Base-by-base conservation (phyloP, 495 filamentous ascomycete genomes). In the Aspergillus funiculosus region DNA sequence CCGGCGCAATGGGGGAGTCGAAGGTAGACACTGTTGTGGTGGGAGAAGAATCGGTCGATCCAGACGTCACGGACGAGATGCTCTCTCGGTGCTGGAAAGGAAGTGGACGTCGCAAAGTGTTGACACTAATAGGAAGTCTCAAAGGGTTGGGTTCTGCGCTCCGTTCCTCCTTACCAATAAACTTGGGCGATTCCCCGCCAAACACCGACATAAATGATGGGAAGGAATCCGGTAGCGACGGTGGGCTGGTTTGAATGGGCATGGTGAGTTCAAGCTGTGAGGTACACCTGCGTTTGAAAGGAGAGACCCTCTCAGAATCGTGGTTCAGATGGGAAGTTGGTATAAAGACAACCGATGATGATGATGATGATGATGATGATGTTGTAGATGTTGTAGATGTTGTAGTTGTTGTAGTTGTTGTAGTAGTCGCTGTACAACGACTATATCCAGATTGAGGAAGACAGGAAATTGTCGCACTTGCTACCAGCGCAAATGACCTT, bases 11-110 rank as follows among this genome's bases (percentile, higher is more conserved):
- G 11, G 85, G 85, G 6, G 89, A 90, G 59, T 91, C 92, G 31
- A 90, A 85, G 9, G 89, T 95, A 10, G 89, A 95, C n/a, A 90
- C 77, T 1, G 91, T 95, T 2, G 89, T 97, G 13, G 92, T 96
- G 0, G 92, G 92, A 14, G 92, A 97, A 6, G 90, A 94, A 56
- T 96, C 89, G 19, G 82, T 85, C 3, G 92, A 98, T 35, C 85
- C 89, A 6, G 87, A 87, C 31, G 79, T 76, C 46, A 83, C 80
- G 3, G 87, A 94, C 19, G 87, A 91, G 17, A 71, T 59, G 50
- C 65, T 74, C 43, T 63, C 64, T 26, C 63, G 70, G 42, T 67
- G 73, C 26, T 60, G 51, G 41, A 63, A 68, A 44, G 58, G 61
- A 29, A 60, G 53, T 10, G 60, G 38, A 7, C 56, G 64, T 48